Base-by-base conservation (phyloP, 805 yeast species). In the Candida incommunis region DNA sequence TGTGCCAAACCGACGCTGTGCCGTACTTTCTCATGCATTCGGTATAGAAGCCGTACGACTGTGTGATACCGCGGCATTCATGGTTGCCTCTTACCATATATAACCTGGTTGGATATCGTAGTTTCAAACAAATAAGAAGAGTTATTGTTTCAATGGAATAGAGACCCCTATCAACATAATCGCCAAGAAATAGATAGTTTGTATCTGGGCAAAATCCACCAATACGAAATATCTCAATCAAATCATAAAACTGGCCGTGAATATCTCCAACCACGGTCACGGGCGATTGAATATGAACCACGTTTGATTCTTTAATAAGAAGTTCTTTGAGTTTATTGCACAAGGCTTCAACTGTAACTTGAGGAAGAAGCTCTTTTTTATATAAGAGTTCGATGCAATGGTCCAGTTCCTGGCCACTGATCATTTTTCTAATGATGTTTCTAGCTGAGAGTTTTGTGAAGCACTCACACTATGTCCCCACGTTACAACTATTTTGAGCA, bases 191-290 rank as follows among this genome's bases (percentile, higher is more conserved):
- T 37, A 92, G 63, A 60, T 92, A 92, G 63, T 90, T 92, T 2
- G 97, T 92, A 56, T 82, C 82, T 0, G 98, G 97, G 2, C 94
- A 82, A 43, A 76, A 74, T 0, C 97, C 98, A 0, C 96, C 97
- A 31, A 90, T 92, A 48, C 80, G 77, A 64, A 92, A 92, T 26
- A 92, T 86, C 61, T 92, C 98, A 24, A 92, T 63, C 45, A 92
- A 67, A 60, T 92, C 98, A 60, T 88, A 94, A 58, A 84, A 92
- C 63, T 92, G 98, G 5, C 97, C 98, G 56, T 92, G 98, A 41
- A 92, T 90, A 59, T 92, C 98, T 1, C 98, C 98, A 3, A 92
- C 96, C 4, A 92, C 85, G 0, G 97, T 86, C 9, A 92, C 85
- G 1, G 98, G 98, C 2, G 94, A 75, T 27, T 69, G 68, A 4